Base-by-base conservation (phyloP, 495 filamentous ascomycete genomes). In the Lophiotrema nucula region DNA sequence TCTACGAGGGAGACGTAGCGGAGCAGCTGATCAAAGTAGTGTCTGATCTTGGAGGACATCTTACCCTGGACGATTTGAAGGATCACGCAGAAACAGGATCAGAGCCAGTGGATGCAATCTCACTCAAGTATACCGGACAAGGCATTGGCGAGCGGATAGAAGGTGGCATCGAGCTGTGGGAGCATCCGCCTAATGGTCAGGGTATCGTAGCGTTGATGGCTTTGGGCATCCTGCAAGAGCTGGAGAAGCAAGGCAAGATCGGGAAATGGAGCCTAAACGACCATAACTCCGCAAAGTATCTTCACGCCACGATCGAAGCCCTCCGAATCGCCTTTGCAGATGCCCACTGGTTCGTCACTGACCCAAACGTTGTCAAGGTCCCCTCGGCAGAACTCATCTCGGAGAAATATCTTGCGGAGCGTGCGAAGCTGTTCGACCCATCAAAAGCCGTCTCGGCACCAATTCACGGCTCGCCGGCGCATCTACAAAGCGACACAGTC, bases 151-250 rank as follows among this genome's bases (percentile, higher is more conserved):
- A 77, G 33, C 50, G 47, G 1, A 67, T 73, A 33, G 61, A 76
- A 28, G 76, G 80, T 53, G 85, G 83, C n/a, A 78, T 96, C 18
- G 84, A 93, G 64, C 69, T 98, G 1, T 97, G 92, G 92, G 93
- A 98, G 62, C 92, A 96, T 72, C 90, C 93, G 35, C 93, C 93
- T n/a, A 97, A 97, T 73, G 92, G 95, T 0, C 93, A 98, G 71
- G 93, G 93, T 11, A 87, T 98, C 58, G 90, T 97, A 0, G 95
- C 93, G 3, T 78, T 97, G 35, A 95, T 97, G 83, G 87, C 93
- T 0, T 77, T 98, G 0, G 93, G 95, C 2, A 92, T 97, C 58
- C 76, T 98, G 41, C 84, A 95, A 66, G 82, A 88, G 64, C 80
- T 98, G 4, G 89, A 95, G 72, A 77, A 79, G n/a, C 70, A 70